Evolutionary conservation across 805 yeast species (phyloP).

Genomic region (Saccharomycopsis schoenii): DNA sequence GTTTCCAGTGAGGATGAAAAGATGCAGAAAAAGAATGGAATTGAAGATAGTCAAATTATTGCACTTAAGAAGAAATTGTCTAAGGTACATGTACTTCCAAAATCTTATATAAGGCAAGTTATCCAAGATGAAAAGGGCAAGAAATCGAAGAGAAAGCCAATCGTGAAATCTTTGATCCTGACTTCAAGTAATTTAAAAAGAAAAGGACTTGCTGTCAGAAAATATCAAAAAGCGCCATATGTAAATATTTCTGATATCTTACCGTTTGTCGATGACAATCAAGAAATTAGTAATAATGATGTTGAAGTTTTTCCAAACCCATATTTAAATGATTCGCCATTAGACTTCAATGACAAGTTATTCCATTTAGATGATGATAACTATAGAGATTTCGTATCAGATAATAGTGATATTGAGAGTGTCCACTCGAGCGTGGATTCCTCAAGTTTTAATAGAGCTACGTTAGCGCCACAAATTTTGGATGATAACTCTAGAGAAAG

Average conservation of each 20-base stretch:
- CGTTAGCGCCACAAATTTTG: neutral
- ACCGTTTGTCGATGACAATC: neutral
- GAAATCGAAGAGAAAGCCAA: neutral
- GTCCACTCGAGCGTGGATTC: neutral
- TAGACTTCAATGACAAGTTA: neutral
- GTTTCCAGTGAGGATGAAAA: neutral
- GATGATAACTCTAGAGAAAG: neutral
- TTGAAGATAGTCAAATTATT: neutral
- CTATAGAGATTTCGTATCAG: neutral
- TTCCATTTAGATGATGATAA: neutral
- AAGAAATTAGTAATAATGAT: too few species aligned
- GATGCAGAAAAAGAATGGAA: neutral
- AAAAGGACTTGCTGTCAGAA: conserved; percentile 15
- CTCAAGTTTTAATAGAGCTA: neutral
- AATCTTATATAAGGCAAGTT: conserved; percentile 10
- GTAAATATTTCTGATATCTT: neutral
- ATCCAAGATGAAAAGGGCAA: neutral
- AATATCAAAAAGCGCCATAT: neutral
- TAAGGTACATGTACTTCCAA: conserved; percentile 13
- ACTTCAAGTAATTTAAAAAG: neutral
- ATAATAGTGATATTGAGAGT: neutral
- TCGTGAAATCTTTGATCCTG: neutral
- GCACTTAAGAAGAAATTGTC: conserved; percentile 8
- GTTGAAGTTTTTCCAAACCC: neutral
- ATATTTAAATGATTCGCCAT: neutral